Percentiles rank a stretch among this genome's conserved stretches.
Evolutionary conservation across 768 basidiomycete genomes (phyloP).

Genomic region (Boletus eberwhitei): DNA sequence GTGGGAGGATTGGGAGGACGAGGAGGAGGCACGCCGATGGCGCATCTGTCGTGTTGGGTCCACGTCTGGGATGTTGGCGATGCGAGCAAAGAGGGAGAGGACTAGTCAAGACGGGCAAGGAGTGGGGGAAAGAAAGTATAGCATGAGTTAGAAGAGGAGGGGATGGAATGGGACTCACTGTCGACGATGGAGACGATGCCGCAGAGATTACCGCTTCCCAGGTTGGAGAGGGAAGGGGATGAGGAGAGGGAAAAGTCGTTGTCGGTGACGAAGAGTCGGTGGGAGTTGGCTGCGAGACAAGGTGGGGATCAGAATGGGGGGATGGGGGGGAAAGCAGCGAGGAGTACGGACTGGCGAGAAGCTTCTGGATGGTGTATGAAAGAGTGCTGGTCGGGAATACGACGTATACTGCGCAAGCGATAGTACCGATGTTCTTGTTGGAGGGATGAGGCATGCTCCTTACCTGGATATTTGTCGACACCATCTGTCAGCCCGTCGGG

Average conservation of each 20-base stretch:
- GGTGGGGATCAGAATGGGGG: conserved; percentile 1
- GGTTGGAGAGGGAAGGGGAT: conserved; percentile 43
- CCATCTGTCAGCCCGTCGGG: conserved; percentile 78
- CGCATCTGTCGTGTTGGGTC: conserved; percentile 79
- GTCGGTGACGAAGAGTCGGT: conserved; percentile 74
- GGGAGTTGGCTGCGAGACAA: conserved; percentile 61
- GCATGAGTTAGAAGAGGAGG: background rate
- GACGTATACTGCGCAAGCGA: conserved; percentile 57
- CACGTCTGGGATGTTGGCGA: conserved; percentile 69
- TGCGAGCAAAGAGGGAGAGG: conserved; percentile 72
- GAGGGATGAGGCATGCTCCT: background rate
- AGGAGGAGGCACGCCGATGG: conserved; percentile 73
- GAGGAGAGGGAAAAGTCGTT: conserved; percentile 47
- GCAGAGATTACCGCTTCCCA: conserved; percentile 45
- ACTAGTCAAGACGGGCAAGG: conserved; percentile 39
- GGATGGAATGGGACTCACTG: conserved; percentile 42
- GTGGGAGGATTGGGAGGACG: conserved; percentile 57
- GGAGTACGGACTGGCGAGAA: conserved; percentile 67
- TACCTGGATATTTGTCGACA: conserved; percentile 75
- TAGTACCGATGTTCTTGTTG: background rate
- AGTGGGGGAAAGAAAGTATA: background rate
- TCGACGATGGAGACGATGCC: conserved; percentile 85
- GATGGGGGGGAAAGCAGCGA: background rate
- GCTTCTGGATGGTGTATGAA: conserved; percentile 71
- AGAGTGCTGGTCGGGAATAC: conserved; percentile 63